A percentile compares a stretch with the other conserved stretches of the same genome.
These are phyloP conservation scores for Schizosaccharomyces cryophilus DNA, from an alignment of 805 yeast species.

Conservation along the genomic window DNA sequence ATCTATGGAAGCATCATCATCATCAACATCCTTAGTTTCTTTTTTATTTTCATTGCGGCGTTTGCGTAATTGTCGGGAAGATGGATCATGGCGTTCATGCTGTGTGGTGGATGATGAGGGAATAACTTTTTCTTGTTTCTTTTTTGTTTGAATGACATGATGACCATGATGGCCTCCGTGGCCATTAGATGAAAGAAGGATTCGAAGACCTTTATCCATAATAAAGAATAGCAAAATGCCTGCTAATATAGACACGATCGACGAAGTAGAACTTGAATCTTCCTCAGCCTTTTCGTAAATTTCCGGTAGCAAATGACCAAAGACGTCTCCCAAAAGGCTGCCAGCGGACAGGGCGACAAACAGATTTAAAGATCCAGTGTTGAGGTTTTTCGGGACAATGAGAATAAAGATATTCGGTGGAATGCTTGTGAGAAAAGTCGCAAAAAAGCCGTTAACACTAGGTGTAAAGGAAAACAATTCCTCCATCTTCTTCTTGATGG, in stretches of 20 bases:
- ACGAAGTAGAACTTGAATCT: not conserved
- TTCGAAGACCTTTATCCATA: slow-evolving; percentile 19
- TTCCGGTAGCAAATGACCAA: slow-evolving; percentile 48
- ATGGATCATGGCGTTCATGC: too few relatives aligned
- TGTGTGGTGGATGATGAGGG: too few relatives aligned
- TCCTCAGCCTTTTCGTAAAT: slow-evolving; percentile 8
- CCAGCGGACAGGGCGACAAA: slow-evolving; percentile 56
- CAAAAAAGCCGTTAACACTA: not conserved
- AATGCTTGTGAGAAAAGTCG: not conserved
- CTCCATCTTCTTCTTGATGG: not conserved
- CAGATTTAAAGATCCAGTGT: not conserved
- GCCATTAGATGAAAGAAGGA: not conserved
- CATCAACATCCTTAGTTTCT: too few relatives aligned
- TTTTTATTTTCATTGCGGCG: too few relatives aligned
- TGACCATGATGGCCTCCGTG: not conserved
- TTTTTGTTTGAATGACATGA: not conserved
- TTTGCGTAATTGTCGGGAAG: too few relatives aligned
- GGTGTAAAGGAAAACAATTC: not conserved
- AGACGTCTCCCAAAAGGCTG: slow-evolving; percentile 50
- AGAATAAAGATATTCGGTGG: not conserved
- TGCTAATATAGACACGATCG: slow-evolving; percentile 29
- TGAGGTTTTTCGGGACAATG: not conserved
- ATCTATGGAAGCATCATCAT: slow-evolving; percentile 18
- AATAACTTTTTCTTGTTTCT: not conserved
- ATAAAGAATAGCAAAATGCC: slow-evolving; percentile 37